These are phyloP conservation scores for Zarea fungicola DNA, from an alignment of 2,329 filamentous ascomycete species.

Conservation along the genomic window DNA sequence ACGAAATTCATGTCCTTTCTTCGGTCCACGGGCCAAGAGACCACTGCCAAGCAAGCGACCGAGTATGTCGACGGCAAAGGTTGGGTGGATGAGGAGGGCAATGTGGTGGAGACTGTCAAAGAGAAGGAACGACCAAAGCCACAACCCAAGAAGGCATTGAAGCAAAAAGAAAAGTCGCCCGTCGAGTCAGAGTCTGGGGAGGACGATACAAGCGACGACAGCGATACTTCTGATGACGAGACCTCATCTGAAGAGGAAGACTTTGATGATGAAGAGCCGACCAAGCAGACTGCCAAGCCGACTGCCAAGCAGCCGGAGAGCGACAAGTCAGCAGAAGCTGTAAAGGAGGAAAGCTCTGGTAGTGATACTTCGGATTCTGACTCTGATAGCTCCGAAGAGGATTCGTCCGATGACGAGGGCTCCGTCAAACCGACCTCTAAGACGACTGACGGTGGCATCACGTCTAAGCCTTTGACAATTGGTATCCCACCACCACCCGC, in stretches of 20 bases:
- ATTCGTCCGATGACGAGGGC: constrained; percentile 12
- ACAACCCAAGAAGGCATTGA: constrained; percentile 20
- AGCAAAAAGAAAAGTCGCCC: constrained; percentile 17
- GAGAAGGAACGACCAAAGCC: constrained; percentile 31
- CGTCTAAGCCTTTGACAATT: constrained; percentile 47
- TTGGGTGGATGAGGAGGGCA: constrained; percentile 78
- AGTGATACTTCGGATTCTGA: constrained; percentile 12
- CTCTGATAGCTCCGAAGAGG: constrained; percentile 22
- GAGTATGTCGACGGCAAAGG: constrained; percentile 80
- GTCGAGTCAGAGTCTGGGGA: constrained; percentile 19
- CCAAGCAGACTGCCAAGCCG: too few species aligned
- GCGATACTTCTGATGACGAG: constrained; percentile 30
- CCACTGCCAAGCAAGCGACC: constrained; percentile 32
- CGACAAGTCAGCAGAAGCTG: constrained; percentile 20
- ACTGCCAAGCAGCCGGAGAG: constrained; percentile 13
- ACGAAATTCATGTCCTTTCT: constrained; percentile 79
- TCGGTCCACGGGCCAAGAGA: constrained; percentile 41
- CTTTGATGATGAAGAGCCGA: constrained; percentile 16
- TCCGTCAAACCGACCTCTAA: constrained; percentile 14
- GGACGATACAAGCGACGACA: constrained; percentile 35
- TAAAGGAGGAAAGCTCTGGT: constrained; percentile 18
- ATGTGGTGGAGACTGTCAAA: constrained; percentile 59
- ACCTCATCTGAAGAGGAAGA: constrained; percentile 18
- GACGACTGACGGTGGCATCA: constrained; percentile 30
- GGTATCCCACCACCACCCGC: constrained; percentile 46